Evolutionary conservation across 176 grass and related monocot genomes (phyloP).

Genomic region (Thalia dealbata): DNA sequence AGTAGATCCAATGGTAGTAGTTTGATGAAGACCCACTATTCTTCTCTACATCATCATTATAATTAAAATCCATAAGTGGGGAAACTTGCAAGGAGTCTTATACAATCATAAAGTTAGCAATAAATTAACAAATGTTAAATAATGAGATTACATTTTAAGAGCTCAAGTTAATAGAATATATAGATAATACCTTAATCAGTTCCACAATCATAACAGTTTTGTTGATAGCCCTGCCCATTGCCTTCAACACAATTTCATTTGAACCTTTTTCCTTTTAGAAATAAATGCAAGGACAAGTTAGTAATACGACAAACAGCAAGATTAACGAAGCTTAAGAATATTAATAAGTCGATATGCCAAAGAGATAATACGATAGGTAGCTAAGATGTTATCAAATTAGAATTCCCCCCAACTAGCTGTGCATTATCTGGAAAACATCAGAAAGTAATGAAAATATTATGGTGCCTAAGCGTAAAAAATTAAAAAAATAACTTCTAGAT

Average conservation of each 20-base stretch:
- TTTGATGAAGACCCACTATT: conserved; percentile 91
- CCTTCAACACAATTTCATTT: conserved; percentile 93
- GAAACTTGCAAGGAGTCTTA: not conserved
- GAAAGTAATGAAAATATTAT: too few species aligned
- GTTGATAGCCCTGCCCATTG: conserved; percentile 98
- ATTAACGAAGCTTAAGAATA: not conserved
- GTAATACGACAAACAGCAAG: not conserved
- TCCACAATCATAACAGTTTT: conserved; percentile 98
- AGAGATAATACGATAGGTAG: not conserved
- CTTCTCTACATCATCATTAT: conserved; percentile 53
- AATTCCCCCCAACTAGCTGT: too few species aligned
- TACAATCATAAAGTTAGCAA: not conserved
- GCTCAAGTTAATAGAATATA: not conserved
- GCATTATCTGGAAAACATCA: too few species aligned
- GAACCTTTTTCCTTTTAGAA: conserved; percentile 68
- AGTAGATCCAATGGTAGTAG: conserved; percentile 68
- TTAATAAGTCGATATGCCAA: not conserved
- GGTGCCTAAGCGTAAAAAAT: too few species aligned
- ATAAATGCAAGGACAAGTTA: not conserved
- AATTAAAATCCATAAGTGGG: not conserved
- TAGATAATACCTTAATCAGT: conserved; percentile 72
- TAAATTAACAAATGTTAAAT: not conserved
- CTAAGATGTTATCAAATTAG: too few species aligned
- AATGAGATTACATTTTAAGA: not conserved
- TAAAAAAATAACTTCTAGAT: too few species aligned